These are phyloP conservation scores for Nakazawaea ishiwadae DNA, from an alignment of 805 yeast genomes.

Conservation along the genomic window DNA sequence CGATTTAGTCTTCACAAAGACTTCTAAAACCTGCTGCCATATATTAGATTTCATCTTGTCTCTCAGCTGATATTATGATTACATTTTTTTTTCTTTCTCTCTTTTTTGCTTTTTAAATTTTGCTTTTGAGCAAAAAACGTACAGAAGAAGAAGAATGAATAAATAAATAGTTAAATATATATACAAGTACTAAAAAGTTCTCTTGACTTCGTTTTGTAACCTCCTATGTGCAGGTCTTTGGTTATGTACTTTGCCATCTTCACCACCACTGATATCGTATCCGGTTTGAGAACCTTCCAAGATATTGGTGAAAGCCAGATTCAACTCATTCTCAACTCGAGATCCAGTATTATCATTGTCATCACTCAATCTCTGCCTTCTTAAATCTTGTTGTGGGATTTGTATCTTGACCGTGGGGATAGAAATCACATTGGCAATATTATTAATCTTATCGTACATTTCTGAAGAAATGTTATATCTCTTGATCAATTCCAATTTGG, in stretches of 20 bases:
- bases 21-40: not conserved
- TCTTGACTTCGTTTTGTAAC: constrained; percentile 4
- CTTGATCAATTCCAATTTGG: not conserved
- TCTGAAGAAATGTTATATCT: not conserved
- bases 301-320: constrained; percentile 3
- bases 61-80: too few relatives aligned
- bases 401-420: constrained; percentile 1
- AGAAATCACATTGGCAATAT: not conserved
- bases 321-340: constrained; percentile 4
- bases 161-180: not conserved
- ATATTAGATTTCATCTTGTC: too few relatives aligned
- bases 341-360: not conserved
- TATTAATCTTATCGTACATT: not conserved
- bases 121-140: not conserved
- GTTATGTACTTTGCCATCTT: not conserved
- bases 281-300: constrained; percentile 10
- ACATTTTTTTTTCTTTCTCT: not conserved
- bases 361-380: not conserved
- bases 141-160: not conserved
- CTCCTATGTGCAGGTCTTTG: constrained; percentile 3
- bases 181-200: constrained; percentile 2
- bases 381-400: not conserved
- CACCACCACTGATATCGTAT: constrained; percentile 1
- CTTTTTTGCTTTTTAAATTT: not conserved
- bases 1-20: too few relatives aligned